Percentiles rank a stretch among this genome's conserved stretches.
phyloP scores from a whole-genome alignment of 768 basidiomycete species.

The Macrolepiota albuminosa region DNA sequence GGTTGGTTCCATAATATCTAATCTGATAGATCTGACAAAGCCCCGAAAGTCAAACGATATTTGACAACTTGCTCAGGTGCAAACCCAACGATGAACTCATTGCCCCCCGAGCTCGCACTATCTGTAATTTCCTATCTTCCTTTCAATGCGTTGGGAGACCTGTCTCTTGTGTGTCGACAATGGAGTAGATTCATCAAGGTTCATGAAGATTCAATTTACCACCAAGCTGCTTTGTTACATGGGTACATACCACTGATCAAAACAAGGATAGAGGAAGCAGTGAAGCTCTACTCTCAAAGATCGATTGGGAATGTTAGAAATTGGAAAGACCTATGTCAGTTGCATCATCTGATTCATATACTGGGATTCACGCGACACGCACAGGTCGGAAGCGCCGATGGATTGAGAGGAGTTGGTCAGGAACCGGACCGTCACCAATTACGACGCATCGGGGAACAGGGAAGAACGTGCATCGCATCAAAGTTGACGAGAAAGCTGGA shows the following conservation, averaged over 20 bases:
- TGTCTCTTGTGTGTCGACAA: slow-evolving; percentile 34
- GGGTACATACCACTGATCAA: slow-evolving; percentile 32
- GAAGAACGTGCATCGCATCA: slow-evolving; percentile 61
- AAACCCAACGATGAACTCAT: slow-evolving; percentile 28
- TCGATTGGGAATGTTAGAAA: slow-evolving; percentile 31
- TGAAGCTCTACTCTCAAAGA: slow-evolving; percentile 25
- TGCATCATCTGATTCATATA: slow-evolving; percentile 11
- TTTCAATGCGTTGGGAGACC: slow-evolving; percentile 32
- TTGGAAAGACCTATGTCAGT: slow-evolving; percentile 66
- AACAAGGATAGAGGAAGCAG: slow-evolving; percentile 25
- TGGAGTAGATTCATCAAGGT: slow-evolving; percentile 43
- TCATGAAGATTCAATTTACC: slow-evolving; percentile 54
- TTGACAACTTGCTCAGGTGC: not conserved
- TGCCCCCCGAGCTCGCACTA: slow-evolving; percentile 59
- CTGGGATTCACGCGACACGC: not conserved
- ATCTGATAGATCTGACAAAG: not conserved
- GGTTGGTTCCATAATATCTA: not conserved
- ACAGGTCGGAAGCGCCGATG: slow-evolving; percentile 42
- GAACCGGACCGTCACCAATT: slow-evolving; percentile 36
- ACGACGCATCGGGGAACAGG: slow-evolving; percentile 30
- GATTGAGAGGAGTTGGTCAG: slow-evolving; percentile 52
- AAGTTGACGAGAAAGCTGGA: slow-evolving; percentile 61
- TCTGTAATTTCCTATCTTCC: slow-evolving; percentile 46
- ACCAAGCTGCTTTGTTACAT: slow-evolving; percentile 49
- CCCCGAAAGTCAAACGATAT: not conserved